Conservation (phyloP, 805 yeast genomes). For the Starmerella apicola region DNA sequence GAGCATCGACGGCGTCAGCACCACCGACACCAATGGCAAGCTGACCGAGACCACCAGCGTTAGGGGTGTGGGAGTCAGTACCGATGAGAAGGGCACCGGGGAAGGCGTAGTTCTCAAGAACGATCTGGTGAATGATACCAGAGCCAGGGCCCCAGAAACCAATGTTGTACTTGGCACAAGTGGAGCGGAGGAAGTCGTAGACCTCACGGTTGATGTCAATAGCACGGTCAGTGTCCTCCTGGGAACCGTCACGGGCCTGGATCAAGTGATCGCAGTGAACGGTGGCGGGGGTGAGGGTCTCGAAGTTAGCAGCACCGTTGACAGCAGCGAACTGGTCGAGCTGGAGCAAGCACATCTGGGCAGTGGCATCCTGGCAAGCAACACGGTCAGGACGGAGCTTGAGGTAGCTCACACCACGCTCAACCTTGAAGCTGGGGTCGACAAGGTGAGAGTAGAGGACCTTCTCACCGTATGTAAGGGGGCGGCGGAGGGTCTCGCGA, state of each 20-base stretch:
- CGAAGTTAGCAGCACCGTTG: slow-evolving; percentile 33
- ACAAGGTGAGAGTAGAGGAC: slow-evolving; percentile 89
- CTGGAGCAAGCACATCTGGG: slow-evolving; percentile 95
- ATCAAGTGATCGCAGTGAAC: slow-evolving; percentile 97
- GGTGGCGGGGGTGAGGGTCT: slow-evolving; percentile 88
- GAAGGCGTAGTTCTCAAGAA: slow-evolving; percentile 89
- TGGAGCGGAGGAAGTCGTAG: slow-evolving; percentile 76
- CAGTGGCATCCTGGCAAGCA: slow-evolving; percentile 98
- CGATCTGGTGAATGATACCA: slow-evolving; percentile 95
- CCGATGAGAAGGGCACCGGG: slow-evolving; percentile 96
- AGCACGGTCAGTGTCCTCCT: slow-evolving; percentile 72
- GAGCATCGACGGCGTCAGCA: slow-evolving; percentile 97
- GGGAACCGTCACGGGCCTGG: slow-evolving; percentile 90
- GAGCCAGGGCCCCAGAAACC: slow-evolving; percentile 99
- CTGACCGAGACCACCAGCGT: slow-evolving; percentile 97
- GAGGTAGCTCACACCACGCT: slow-evolving; percentile 81
- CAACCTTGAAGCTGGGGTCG: slow-evolving; percentile 74
- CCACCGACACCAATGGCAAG: slow-evolving; percentile 99
- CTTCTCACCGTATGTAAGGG: slow-evolving; percentile 92
- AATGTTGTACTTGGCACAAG: slow-evolving; percentile 89
- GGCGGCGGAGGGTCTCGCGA: slow-evolving; percentile 68
- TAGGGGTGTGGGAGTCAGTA: slow-evolving; percentile 96
- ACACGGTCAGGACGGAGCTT: slow-evolving; percentile 96
- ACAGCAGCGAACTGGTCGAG: slow-evolving; percentile 22
- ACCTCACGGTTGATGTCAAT: slow-evolving; percentile 87